Evolutionary conservation across 257 asterid genomes (phyloP).

Genomic region (Nicotiana obtusifolia): DNA sequence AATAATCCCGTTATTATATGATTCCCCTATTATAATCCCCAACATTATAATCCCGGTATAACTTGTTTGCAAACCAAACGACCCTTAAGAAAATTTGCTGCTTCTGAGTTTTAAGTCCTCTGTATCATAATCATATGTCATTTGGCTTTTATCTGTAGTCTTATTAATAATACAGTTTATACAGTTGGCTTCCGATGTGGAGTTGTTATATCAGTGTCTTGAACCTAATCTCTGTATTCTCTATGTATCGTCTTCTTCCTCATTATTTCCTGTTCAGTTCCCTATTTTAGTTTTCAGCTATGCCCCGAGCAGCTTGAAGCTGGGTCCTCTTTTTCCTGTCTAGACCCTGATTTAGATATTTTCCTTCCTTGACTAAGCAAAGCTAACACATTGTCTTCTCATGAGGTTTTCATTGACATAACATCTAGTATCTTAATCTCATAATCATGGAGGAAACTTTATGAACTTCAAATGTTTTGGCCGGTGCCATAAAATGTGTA

Average conservation of each 20-base stretch:
- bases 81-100: background rate
- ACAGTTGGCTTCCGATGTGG: background rate
- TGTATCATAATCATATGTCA: background rate
- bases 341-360: background rate
- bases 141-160: background rate
- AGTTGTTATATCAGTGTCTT: background rate
- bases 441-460: background rate
- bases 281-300: background rate
- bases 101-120: background rate
- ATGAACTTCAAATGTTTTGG: background rate
- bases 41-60: too few relatives aligned
- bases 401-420: background rate
- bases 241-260: background rate
- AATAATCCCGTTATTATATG: too few relatives aligned
- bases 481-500: background rate
- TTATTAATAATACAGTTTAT: background rate
- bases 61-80: too few relatives aligned
- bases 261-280: background rate
- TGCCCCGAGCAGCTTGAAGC: background rate
- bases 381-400: background rate
- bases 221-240: background rate
- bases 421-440: background rate
- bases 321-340: background rate
- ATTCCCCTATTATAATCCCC: too few relatives aligned
- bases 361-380: background rate